These are phyloP conservation scores for Leishmania martiniquensis DNA, from an alignment of 208 protist species.

Conservation along the genomic window DNA sequence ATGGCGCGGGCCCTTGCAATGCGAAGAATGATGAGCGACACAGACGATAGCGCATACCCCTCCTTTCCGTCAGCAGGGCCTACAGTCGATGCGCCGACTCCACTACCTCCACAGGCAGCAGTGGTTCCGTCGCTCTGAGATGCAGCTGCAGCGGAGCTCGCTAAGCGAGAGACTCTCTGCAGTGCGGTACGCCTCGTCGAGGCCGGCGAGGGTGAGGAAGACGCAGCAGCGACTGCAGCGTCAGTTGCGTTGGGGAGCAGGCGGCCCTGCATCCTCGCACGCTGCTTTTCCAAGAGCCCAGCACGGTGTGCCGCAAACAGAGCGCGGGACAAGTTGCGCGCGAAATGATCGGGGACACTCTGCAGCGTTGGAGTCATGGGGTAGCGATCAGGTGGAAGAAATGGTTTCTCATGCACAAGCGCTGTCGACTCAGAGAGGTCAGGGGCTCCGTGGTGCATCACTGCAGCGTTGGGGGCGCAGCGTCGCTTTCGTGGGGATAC, in stretches of 20 bases:
- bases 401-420: conserved; percentile 28
- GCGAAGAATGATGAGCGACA: conserved; percentile 67
- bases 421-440: background rate
- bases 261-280: conserved; percentile 22
- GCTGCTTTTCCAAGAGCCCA: conserved; percentile 23
- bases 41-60: conserved; percentile 32
- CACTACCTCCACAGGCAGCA: background rate
- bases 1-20: conserved; percentile 58
- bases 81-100: background rate
- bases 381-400: conserved; percentile 44
- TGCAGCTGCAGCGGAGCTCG: background rate
- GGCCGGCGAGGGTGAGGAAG: background rate
- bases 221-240: background rate
- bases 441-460: background rate
- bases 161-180: conserved; percentile 24
- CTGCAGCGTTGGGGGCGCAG: background rate
- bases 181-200: conserved; percentile 18
- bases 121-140: background rate
- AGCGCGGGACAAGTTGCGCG: conserved; percentile 32
- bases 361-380: conserved; percentile 32
- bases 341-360: conserved; percentile 24
- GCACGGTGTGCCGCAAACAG: conserved; percentile 24
- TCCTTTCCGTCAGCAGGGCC: conserved; percentile 4
- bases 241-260: background rate
- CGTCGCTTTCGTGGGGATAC: background rate